Evolutionary conservation across 2,329 filamentous ascomycete species (phyloP).

Genomic region (Cercospora janseana): DNA sequence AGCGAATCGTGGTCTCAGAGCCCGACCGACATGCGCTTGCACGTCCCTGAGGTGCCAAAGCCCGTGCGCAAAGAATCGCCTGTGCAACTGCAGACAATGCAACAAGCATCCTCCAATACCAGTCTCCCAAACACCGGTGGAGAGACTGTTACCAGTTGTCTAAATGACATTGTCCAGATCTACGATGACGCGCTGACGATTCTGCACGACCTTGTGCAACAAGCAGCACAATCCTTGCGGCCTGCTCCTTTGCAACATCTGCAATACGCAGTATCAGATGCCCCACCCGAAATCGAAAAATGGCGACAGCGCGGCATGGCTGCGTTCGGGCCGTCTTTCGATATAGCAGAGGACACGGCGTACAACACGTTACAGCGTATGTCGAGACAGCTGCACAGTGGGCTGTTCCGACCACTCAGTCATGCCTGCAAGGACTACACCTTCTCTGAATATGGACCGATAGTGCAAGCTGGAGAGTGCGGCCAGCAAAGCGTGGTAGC

Average conservation of each 20-base stretch:
- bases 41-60: background rate
- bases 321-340: slow-evolving; percentile 31
- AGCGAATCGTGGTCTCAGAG: background rate
- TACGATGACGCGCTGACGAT: slow-evolving; percentile 3
- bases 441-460: background rate
- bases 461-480: slow-evolving; percentile 1
- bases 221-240: background rate
- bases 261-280: slow-evolving; percentile 6
- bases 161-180: slow-evolving; percentile 5
- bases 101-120: background rate
- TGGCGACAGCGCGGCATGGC: slow-evolving; percentile 29
- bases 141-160: slow-evolving; percentile 1
- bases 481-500: background rate
- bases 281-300: slow-evolving; percentile 28
- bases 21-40: background rate
- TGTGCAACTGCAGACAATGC: background rate
- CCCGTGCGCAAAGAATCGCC: too few relatives aligned
- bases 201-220: background rate
- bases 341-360: slow-evolving; percentile 30
- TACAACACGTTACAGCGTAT: slow-evolving; percentile 32
- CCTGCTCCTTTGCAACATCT: slow-evolving; percentile 3
- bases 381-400: slow-evolving; percentile 27
- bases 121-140: background rate
- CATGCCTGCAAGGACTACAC: background rate
- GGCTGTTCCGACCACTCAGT: background rate